Base-by-base conservation (phyloP, 2,329 filamentous ascomycete species). In the Colletotrichum viniferum region DNA sequence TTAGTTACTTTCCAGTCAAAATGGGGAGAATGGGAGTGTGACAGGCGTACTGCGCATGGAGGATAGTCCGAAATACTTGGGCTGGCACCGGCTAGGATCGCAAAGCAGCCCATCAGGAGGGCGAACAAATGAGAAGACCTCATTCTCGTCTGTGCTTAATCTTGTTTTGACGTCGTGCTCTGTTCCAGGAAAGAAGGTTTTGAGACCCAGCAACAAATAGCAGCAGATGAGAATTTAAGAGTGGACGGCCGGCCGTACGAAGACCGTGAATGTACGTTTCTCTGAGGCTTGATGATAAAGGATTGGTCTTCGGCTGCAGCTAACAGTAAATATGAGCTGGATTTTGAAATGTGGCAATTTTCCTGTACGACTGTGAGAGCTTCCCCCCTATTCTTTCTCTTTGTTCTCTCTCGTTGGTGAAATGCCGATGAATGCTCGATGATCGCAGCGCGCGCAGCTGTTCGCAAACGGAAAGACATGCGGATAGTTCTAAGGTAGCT, bases 151-250 rank as follows among this genome's bases (percentile, higher is more conserved):
- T 21, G n/a, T 7, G 43, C 43, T 52, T 3, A 7, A 4, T 21
- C 13, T 0, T 0, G n/a, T 52, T 52, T 3, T 13, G 3, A 7
- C 0, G 2, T 52, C 43, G 43, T 13, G 13, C 13, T 0, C n/a
- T 21, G 43, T 4, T 52, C 43, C 13, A 4, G n/a, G n/a, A 13
- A 52, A 12, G n/a, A 52, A 52, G 6, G n/a, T 52, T 48, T 52
- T 13, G 10, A 52, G 3, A 13, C 7, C n/a, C 21, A 52, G 4
- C 43, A 24, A 52, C 10, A 13, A 1, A 7, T 21, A 52, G 10
- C 7, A 21, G 43, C n/a, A 6, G 43, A 52, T 21, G 12, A 21
- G 43, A 21, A 0, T 21, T 48, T 13, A 12, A 21, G 43, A 24
- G n/a, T 13, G 43, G 43, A 52, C 13, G 43, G 10, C 43, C n/a